Evolutionary conservation across 1,284 basidiomycete species (phyloP).

Genomic region (Austroboletus novae-zelandiae): DNA sequence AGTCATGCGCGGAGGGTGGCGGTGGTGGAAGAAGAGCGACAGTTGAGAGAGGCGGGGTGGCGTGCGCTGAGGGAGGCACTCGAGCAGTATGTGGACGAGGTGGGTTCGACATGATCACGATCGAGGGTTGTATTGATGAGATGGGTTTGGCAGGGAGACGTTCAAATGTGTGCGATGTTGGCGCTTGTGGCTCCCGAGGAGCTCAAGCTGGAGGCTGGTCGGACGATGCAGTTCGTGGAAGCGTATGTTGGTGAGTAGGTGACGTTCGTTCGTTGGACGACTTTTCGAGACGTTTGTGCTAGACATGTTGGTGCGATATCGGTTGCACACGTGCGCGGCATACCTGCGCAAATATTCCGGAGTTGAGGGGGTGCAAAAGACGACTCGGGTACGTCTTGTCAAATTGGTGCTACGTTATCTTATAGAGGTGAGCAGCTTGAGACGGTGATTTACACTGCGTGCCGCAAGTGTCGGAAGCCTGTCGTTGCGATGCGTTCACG

Average conservation of each 20-base stretch:
- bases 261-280: background rate
- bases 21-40: constrained; percentile 50
- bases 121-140: background rate
- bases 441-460: constrained; percentile 65
- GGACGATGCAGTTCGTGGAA: constrained; percentile 58
- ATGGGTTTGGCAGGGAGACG: constrained; percentile 52
- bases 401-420: background rate
- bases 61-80: constrained; percentile 52
- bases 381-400: constrained; percentile 46
- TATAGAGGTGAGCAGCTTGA: constrained; percentile 45
- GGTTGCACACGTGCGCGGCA: constrained; percentile 61
- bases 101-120: constrained; percentile 26
- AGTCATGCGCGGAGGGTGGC: constrained; percentile 38
- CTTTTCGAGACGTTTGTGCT: background rate
- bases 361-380: constrained; percentile 46
- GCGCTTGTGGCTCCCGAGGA: constrained; percentile 57
- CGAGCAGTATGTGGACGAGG: constrained; percentile 62
- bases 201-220: constrained; percentile 43
- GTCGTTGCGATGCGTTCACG: constrained; percentile 34
- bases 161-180: constrained; percentile 74
- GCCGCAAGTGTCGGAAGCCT: constrained; percentile 64
- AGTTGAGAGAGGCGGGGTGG: constrained; percentile 55
- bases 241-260: constrained; percentile 59
- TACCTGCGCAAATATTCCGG: constrained; percentile 65
- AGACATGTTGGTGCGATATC: constrained; percentile 63